Evolutionary conservation across 208 protist genomes (phyloP), one percentile per base, ranked within the genome.

Genomic region (Naegleria fowleri): DNA sequence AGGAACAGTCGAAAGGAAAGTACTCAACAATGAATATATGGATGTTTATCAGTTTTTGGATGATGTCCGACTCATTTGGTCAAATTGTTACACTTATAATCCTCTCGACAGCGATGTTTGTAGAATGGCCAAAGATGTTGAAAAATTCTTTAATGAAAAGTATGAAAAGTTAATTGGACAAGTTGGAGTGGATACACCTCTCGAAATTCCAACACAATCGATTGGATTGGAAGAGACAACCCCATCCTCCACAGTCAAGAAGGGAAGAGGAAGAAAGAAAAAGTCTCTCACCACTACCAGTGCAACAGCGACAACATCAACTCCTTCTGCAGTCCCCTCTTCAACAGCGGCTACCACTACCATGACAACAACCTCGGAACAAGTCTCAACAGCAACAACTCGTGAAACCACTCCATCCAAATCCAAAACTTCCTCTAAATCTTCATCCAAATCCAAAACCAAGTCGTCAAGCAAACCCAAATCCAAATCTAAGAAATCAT

Each of bases 1-100:
- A 0, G 38, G 90, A 9, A 96, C 95, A 0, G 85, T 94, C 3
- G 75, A 90, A 39, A 67, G 41, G 84, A 93, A 93, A 41, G 19
- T 94, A 3, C 4, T 43, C 9, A 43, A 36, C 33, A 86, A 90
- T 33, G 29, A 86, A 29, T 94, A 94, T n/a, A 11, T 86, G 9
- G 51, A 22, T 0, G 19, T 92, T 36, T 58, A 93, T 11, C 48
- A 92, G 22, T 94, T 94, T 91, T 75, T 38, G 33, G 51, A 39
- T 2, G 93, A 94, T 86, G 39, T 89, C 40, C 36, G 48, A 19
- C 41, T 94, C 4, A 90, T 94, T 41, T 94, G 90, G 25, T 36
- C 83, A 2, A 94, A 94, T 88, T 92, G 92, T 29, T 83, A 52
- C 39, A 13, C 33, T 5, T 94, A 93, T 36, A 94, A 94, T 38